A percentile compares a stretch with the other conserved stretches of the same genome.
Evolutionary conservation across 495 filamentous ascomycete genomes (phyloP).

Genomic region (Penicillium paxilli): DNA sequence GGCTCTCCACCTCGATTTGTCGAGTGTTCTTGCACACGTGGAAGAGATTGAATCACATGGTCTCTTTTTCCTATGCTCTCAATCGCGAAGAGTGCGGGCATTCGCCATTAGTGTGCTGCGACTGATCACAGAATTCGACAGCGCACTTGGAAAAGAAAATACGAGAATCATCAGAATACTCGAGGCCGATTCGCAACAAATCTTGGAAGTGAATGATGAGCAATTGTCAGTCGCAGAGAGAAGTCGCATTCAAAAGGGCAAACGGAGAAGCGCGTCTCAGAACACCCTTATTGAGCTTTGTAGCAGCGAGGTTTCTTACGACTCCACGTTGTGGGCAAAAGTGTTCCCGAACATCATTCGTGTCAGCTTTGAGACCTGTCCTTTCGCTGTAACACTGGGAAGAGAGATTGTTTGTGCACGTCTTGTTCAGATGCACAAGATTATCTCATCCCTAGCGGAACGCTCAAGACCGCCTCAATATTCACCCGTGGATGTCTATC

Average conservation of each 20-base stretch:
- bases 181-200: conserved; percentile 82
- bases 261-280: conserved; percentile 78
- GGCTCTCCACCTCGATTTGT: conserved; percentile 78
- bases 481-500: conserved; percentile 53
- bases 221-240: conserved; percentile 89
- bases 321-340: conserved; percentile 95
- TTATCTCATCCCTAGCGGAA: conserved; percentile 75
- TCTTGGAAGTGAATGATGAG: conserved; percentile 91
- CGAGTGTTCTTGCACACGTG: conserved; percentile 83
- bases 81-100: conserved; percentile 81
- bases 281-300: conserved; percentile 91
- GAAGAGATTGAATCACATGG: conserved; percentile 97
- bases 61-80: conserved; percentile 97
- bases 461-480: conserved; percentile 62
- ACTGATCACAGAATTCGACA: conserved; percentile 91
- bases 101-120: conserved; percentile 92
- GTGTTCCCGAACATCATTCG: conserved; percentile 94
- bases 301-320: conserved; percentile 92
- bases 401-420: conserved; percentile 90
- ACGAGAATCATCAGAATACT: conserved; percentile 85
- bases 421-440: conserved; percentile 87
- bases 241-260: conserved; percentile 87
- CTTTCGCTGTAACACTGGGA: conserved; percentile 84
- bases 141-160: conserved; percentile 77
- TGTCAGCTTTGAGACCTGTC: conserved; percentile 86